Evolutionary conservation across 2,329 filamentous ascomycete species (phyloP), one percentile per base, ranked within the genome.

Genomic region (Hypocrella siamensis): DNA sequence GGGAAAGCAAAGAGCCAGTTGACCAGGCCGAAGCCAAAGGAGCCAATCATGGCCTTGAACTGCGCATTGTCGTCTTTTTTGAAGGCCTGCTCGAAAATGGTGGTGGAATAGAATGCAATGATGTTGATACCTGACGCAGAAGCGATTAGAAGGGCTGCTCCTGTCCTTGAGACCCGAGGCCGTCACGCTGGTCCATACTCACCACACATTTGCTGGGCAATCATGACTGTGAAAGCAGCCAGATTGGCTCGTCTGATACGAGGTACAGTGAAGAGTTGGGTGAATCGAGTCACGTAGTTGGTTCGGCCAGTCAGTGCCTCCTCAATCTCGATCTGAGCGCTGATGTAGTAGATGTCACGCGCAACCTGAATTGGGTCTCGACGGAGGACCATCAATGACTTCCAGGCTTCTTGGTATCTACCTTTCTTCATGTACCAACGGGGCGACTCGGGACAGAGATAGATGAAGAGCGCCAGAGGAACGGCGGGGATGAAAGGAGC

Each of bases 221-320:
- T 71, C 82, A 92, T 92, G 46, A 90, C 80, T 3, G 74, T 75
- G 43, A 76, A 79, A 1, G 81, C 79, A 9, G 82, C 83, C 29
- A 79, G 63, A 12, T 74, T 85, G 10, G 83, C 83, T 26, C 76
- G 66, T 29, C 76, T 67, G 10, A 80, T 60, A 35, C 78, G 67
- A 1, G 78, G 74, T 32, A 82, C 63, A 17, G 73, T 77, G 47
- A 82, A 77, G 15, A 77, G 59, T 49, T 82, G 67, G 18, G 58
- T 47, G 35, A 71, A 65, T 14, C 70, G 66, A 18, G 53, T 58
- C 30, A 63, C 31, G 36, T 67, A 46, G 40, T 46, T 55, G 31
- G 48, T 56, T 4, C 53, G 46, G 2, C 57, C 56, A 9, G 54
- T 41, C 15, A 55, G 46, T 31, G 54, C 40, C 5, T 54, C 43